These are phyloP conservation scores for Aspergillus incahuasiensis DNA, from an alignment of 495 filamentous ascomycete genomes.

Conservation along the genomic window DNA sequence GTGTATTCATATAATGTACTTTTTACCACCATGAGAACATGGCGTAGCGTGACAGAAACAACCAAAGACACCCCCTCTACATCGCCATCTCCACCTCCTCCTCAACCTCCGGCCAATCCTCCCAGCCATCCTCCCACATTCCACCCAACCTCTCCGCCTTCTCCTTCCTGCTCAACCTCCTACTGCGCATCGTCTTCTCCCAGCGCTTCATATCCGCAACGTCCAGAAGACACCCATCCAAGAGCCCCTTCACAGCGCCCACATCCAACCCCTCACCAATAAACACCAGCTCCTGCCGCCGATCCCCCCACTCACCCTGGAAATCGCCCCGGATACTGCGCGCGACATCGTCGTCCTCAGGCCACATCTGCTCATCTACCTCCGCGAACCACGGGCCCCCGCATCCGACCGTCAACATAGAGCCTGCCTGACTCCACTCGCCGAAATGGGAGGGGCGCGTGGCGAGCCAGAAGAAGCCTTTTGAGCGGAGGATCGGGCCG, in stretches of 20 bases:
- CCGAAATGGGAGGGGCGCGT: conserved; percentile 44
- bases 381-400: conserved; percentile 53
- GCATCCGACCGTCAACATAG: conserved; percentile 51
- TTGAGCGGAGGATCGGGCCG: conserved; percentile 40
- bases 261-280: conserved; percentile 52
- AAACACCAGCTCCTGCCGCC: conserved; percentile 57
- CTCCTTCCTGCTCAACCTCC: conserved; percentile 23
- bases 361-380: conserved; percentile 41
- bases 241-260: conserved; percentile 30
- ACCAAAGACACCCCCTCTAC: too few species aligned
- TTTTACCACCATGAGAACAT: too few species aligned
- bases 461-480: conserved; percentile 45
- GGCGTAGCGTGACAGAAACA: too few species aligned
- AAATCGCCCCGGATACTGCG: conserved; percentile 43
- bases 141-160: conserved; percentile 35
- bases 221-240: conserved; percentile 49
- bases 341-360: conserved; percentile 38
- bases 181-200: conserved; percentile 46
- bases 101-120: conserved; percentile 43
- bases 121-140: conserved; percentile 53
- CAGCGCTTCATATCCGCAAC: conserved; percentile 47
- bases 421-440: conserved; percentile 59
- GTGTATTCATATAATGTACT: too few species aligned
- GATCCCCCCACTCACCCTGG: conserved; percentile 51
- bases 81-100: background rate